Evolutionary conservation across 139 green algal genomes (phyloP).

Genomic region (Yamagishiella unicocca): DNA sequence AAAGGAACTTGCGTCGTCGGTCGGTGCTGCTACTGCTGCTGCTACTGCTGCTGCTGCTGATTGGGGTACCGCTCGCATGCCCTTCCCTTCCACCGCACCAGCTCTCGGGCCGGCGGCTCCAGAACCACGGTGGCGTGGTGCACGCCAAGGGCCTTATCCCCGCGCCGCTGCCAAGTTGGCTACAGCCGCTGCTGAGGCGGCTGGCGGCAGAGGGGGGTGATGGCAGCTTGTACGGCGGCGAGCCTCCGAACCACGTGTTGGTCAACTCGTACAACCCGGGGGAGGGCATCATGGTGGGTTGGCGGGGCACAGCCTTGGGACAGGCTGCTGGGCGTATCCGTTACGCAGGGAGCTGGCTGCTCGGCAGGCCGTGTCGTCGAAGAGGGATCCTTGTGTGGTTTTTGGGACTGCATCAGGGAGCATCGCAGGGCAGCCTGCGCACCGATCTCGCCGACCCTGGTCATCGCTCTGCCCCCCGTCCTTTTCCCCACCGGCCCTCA

Average conservation of each 20-base stretch:
- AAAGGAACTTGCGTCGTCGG: neutral
- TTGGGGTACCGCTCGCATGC: no score
- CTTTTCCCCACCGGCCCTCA: no score
- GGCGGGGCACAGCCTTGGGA: no score
- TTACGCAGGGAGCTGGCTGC: no score
- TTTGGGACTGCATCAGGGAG: no score
- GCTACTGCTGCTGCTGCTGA: neutral
- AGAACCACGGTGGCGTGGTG: slow-evolving; percentile 75
- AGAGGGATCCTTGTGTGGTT: no score
- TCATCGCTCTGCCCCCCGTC: no score
- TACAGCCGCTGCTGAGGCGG: slow-evolving; percentile 53
- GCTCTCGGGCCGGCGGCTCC: slow-evolving; percentile 72
- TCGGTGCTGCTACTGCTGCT: neutral
- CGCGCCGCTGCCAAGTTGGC: slow-evolving; percentile 68
- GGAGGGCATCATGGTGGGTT: slow-evolving; percentile 75
- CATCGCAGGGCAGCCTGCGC: no score
- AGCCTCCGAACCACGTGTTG: slow-evolving; percentile 76
- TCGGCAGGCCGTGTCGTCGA: no score
- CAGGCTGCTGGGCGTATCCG: no score
- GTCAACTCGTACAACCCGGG: slow-evolving; percentile 77
- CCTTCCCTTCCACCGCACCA: slow-evolving; percentile 36
- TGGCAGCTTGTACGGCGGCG: slow-evolving; percentile 46
- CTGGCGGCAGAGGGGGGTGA: slow-evolving; percentile 45
- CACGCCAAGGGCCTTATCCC: slow-evolving; percentile 73
- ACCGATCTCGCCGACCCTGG: no score